Evolutionary conservation across 2,329 filamentous ascomycete species (phyloP), one percentile per base, ranked within the genome.

Genomic region (Aspergillus pseudoviridinutans): DNA sequence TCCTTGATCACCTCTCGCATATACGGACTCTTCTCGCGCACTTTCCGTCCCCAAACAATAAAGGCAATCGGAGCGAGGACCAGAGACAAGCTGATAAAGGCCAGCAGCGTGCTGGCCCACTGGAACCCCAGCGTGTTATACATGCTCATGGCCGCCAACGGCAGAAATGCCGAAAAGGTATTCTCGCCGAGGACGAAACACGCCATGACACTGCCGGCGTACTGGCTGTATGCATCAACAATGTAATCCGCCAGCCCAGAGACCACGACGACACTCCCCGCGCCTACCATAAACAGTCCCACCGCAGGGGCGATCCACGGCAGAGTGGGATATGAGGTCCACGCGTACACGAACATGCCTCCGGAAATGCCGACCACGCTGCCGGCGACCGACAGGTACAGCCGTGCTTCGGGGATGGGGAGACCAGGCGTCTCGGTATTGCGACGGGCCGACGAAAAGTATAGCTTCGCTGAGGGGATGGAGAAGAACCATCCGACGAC

Each of bases 191-290:
- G 70, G 0, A 74, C 78, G 17, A 78, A 76, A 3, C 78, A 78
- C 2, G 74, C 76, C 1, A 80, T 68, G 1, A 78, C 76, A 17
- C 77, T 80, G 0, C 74, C 79, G 3, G 80, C 78, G 57, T 79
- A 80, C 27, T 77, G 73, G 22, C 76, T 73, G 57, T 82, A 82
- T 0, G 79, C 75, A 61, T 82, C 78, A 3, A 75, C 74, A n/a
- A 79, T 69, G 54, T 80, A 80, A 67, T 82, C 80, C 0, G 78
- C 74, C 4, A 78, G 78, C 12, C 77, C 78, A 22, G 80, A 71
- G 52, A 77, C 73, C 5, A 80, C 79, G 20, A 73, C 67, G 3
- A 74, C 72, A 3, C 77, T 78, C 17, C 71, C 75, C 6, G 74
- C 65, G 0, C 78, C 77, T 4, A 77, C 73, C 58, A 77, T 70